Conservation (phyloP, 805 yeast genomes). For the Torulaspora microellipsoides region DNA sequence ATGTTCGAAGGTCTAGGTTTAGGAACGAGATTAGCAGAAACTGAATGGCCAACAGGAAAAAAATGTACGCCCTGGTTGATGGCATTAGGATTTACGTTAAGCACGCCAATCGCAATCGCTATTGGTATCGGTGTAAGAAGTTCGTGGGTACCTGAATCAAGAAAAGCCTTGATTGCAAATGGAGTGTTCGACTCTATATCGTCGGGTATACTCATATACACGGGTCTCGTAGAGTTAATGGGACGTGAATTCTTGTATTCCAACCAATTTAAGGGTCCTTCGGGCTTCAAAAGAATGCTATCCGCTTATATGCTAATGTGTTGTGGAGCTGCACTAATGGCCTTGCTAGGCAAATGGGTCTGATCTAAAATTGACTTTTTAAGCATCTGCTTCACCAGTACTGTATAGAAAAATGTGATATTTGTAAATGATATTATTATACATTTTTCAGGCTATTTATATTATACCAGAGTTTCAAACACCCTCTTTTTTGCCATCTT, state of each 20-base stretch:
- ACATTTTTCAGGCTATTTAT: background rate
- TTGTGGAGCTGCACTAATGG: conserved; percentile 66
- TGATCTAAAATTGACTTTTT: conserved; percentile 18
- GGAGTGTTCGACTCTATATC: conserved; percentile 69
- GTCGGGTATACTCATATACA: conserved; percentile 65
- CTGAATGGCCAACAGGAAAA: conserved; percentile 46
- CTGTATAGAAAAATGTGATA: background rate
- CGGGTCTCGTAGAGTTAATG: conserved; percentile 68
- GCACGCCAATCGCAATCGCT: conserved; percentile 70
- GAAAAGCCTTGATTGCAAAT: conserved; percentile 48
- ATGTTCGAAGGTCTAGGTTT: conserved; percentile 75
- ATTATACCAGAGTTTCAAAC: conserved; percentile 49
- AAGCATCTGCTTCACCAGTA: too few relatives aligned
- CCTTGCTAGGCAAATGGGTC: conserved; percentile 74
- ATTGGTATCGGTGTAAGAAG: conserved; percentile 67
- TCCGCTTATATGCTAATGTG: conserved; percentile 42
- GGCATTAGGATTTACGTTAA: conserved; percentile 49
- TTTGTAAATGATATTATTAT: background rate
- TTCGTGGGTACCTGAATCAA: conserved; percentile 51
- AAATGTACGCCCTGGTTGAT: conserved; percentile 42
- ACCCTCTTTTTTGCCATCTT: conserved; percentile 65
- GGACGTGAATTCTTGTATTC: conserved; percentile 64
- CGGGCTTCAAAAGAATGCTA: conserved; percentile 39
- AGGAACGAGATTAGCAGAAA: conserved; percentile 61
- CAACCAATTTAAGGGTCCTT: conserved; percentile 34